Evolutionary conservation across 257 asterid species (phyloP).

Genomic region (Ophiorrhiza pumila): DNA sequence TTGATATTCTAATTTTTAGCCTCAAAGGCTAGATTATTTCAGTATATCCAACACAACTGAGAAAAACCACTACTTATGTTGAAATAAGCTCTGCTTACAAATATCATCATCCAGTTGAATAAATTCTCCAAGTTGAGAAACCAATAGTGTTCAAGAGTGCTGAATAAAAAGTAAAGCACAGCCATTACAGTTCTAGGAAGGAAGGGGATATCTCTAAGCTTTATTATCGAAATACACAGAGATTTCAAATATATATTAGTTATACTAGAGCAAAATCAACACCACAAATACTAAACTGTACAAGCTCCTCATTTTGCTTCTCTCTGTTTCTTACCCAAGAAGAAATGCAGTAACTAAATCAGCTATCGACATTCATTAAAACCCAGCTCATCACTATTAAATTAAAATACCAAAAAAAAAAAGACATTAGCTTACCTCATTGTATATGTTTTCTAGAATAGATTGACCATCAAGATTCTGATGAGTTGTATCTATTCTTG

Average conservation of each 20-base stretch:
- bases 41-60: background rate
- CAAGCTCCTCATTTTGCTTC: background rate
- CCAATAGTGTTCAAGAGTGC: background rate
- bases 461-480: conserved; percentile 71
- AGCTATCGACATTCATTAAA: too few relatives aligned
- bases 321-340: background rate
- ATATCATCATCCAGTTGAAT: too few relatives aligned
- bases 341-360: background rate
- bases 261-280: background rate
- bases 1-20: background rate
- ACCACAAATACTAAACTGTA: background rate
- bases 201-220: background rate
- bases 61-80: background rate
- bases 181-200: background rate
- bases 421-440: conserved; percentile 43
- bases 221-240: background rate
- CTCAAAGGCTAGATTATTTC: background rate
- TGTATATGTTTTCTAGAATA: conserved; percentile 50
- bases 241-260: background rate
- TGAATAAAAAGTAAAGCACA: too few relatives aligned
- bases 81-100: background rate
- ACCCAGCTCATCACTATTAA: too few relatives aligned
- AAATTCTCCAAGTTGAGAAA: background rate
- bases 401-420: background rate
- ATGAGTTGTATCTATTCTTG: conserved; percentile 41